phyloP scores from a whole-genome alignment of 2,329 filamentous ascomycete genomes.

The Bipolaris zeicola region DNA sequence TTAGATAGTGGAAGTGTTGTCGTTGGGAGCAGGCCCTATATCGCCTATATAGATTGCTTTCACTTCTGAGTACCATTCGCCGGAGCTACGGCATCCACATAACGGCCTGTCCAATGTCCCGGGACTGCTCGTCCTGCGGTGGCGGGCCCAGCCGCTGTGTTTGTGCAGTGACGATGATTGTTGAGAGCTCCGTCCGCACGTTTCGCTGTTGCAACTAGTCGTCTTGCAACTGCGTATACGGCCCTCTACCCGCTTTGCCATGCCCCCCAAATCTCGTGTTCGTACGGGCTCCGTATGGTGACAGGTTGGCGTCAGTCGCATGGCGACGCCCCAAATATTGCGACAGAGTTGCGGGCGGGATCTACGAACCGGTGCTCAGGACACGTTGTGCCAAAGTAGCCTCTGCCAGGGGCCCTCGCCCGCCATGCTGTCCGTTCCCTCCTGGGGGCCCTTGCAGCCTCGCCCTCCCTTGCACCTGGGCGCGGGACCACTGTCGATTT shows the following conservation, averaged over 20 bases:
- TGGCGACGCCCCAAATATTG: constrained; percentile 15
- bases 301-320: constrained; percentile 16
- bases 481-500: constrained; percentile 39
- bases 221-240: background rate
- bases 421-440: constrained; percentile 20
- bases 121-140: constrained; percentile 22
- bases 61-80: constrained; percentile 40
- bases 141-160: constrained; percentile 28
- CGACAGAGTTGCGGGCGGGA: constrained; percentile 41
- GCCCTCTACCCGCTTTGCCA: background rate
- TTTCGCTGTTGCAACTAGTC: background rate
- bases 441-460: constrained; percentile 24
- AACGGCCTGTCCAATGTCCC: constrained; percentile 30
- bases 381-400: constrained; percentile 46
- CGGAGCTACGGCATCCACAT: constrained; percentile 29
- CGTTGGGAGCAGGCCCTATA: constrained; percentile 44
- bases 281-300: background rate
- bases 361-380: constrained; percentile 47
- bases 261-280: constrained; percentile 3
- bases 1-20: constrained; percentile 40
- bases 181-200: background rate
- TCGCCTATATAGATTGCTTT: constrained; percentile 37
- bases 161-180: constrained; percentile 14
- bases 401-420: constrained; percentile 27
- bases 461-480: constrained; percentile 17